Evolutionary conservation across 1,284 basidiomycete genomes (phyloP).

Genomic region (Fomitopsis pinicola): DNA sequence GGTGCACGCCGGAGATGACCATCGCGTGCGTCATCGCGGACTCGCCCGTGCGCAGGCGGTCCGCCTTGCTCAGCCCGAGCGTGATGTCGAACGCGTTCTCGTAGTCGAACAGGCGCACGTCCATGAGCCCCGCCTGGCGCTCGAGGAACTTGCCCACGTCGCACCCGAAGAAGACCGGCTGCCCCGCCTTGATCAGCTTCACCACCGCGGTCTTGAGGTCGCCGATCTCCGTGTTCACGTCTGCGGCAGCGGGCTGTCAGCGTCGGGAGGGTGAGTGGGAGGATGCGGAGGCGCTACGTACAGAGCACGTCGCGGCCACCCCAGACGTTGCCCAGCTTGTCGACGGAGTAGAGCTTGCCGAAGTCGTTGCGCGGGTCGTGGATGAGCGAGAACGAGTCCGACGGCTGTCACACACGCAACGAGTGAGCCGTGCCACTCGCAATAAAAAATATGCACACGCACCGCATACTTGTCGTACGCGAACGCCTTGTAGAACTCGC

Average conservation of each 20-base stretch:
- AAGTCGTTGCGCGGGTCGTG: conserved; percentile 90
- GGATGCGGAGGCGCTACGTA: conserved; percentile 33
- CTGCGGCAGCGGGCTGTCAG: conserved; percentile 32
- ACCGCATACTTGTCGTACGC: conserved; percentile 50
- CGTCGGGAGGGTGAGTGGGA: background rate
- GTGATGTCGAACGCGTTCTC: conserved; percentile 61
- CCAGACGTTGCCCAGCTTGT: conserved; percentile 91
- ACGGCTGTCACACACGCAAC: conserved; percentile 26
- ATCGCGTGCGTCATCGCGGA: conserved; percentile 91
- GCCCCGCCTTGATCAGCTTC: conserved; percentile 83
- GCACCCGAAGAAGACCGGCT: conserved; percentile 94
- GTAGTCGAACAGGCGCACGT: conserved; percentile 78
- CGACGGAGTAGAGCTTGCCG: conserved; percentile 86
- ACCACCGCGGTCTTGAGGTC: conserved; percentile 81
- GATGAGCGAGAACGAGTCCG: conserved; percentile 86
- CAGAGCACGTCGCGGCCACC: conserved; percentile 80
- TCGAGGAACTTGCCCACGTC: conserved; percentile 83
- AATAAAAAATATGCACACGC: conserved; percentile 18
- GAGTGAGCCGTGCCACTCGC: background rate
- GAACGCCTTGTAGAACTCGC: conserved; percentile 67
- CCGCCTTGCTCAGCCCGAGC: conserved; percentile 71
- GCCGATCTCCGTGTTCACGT: conserved; percentile 86
- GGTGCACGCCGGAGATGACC: conserved; percentile 91
- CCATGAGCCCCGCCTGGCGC: conserved; percentile 75
- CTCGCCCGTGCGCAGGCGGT: conserved; percentile 80